A percentile compares a stretch with the other conserved stretches of the same genome.
Evolutionary conservation across 768 basidiomycete genomes (phyloP).

Genomic region (Lanmaoa pseudosensibilis): DNA sequence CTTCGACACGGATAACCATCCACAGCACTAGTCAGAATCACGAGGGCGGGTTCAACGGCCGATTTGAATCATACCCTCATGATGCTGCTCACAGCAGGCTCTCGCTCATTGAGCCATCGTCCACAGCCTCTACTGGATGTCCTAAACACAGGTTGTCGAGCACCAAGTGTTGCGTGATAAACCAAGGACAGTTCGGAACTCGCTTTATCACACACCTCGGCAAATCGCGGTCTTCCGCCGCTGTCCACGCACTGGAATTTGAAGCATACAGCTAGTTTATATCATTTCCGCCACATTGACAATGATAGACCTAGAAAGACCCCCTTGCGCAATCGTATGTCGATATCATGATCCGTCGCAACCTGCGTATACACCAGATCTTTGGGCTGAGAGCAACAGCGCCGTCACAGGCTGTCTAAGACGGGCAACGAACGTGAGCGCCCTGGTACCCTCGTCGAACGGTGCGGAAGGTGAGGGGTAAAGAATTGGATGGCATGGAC

Average conservation of each 20-base stretch:
- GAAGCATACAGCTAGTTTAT: not conserved
- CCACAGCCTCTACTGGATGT: not conserved
- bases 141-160: not conserved
- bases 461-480: not conserved
- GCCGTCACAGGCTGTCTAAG: slow-evolving; percentile 2
- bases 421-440: slow-evolving; percentile 1
- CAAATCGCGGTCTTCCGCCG: not conserved
- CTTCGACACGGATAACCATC: not conserved
- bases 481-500: not conserved
- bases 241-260: not conserved
- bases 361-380: slow-evolving; percentile 12
- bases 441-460: not conserved
- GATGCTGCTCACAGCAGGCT: not conserved
- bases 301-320: not conserved
- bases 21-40: too few relatives aligned
- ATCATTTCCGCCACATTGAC: not conserved
- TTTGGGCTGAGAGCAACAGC: slow-evolving; percentile 1
- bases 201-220: not conserved
- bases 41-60: too few relatives aligned
- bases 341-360: slow-evolving; percentile 8
- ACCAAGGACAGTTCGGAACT: not conserved
- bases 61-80: too few relatives aligned
- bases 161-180: not conserved
- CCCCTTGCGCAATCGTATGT: not conserved
- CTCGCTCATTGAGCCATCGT: not conserved